Conservation (phyloP, 108 stramenopile species). For the Skeletonema potamos region DNA sequence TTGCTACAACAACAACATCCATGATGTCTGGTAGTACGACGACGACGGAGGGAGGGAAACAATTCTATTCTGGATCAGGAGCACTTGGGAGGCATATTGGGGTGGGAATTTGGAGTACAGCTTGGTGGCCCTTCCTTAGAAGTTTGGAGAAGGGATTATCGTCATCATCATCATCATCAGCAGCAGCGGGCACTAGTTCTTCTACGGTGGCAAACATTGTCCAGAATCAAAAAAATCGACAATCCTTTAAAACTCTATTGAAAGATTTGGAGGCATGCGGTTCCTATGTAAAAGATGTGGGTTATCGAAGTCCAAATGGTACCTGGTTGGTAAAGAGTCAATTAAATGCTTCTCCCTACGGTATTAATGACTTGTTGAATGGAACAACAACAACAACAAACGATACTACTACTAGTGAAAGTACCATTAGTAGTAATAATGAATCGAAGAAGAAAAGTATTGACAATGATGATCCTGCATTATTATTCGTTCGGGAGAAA, state of each 20-base stretch:
- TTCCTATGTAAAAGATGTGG: constrained; percentile 66
- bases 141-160: constrained; percentile 25
- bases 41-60: constrained; percentile 12
- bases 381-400: no score
- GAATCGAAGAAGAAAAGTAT: constrained; percentile 21
- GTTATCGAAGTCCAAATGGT: constrained; percentile 81
- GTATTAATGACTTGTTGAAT: constrained; percentile 21
- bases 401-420: no score
- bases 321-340: constrained; percentile 75
- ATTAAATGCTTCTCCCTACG: constrained; percentile 45
- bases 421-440: no score
- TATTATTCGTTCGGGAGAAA: constrained; percentile 76
- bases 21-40: no score
- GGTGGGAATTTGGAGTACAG: constrained; percentile 87
- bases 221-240: constrained; percentile 25
- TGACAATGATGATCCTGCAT: constrained; percentile 32
- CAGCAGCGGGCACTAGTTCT: neutral
- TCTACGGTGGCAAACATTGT: neutral
- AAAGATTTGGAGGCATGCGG: constrained; percentile 50
- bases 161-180: neutral
- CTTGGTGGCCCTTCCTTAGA: constrained; percentile 59
- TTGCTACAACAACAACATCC: no score
- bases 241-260: constrained; percentile 57
- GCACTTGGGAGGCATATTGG: constrained; percentile 66
- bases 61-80: constrained; percentile 38